Conservation (phyloP, 2,329 filamentous ascomycete species). For the Pseudogymnoascus sp. region DNA sequence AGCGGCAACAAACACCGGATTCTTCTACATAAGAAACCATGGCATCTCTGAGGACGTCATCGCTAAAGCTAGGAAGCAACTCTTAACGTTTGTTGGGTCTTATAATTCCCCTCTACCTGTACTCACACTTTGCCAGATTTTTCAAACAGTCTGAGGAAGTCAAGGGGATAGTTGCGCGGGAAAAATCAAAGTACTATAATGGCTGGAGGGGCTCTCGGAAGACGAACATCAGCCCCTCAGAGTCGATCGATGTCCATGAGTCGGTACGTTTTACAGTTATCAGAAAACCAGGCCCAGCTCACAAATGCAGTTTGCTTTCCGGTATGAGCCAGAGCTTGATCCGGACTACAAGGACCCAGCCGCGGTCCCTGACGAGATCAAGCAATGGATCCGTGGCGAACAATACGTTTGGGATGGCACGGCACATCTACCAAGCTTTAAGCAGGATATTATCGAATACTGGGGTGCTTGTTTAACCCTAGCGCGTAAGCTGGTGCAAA, state of each 20-base stretch:
- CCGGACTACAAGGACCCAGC: conserved; percentile 36
- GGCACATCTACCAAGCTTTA: conserved; percentile 41
- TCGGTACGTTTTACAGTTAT: conserved; percentile 30
- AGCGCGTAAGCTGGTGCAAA: conserved; percentile 42
- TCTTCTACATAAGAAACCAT: conserved; percentile 43
- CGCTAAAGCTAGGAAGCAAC: conserved; percentile 25
- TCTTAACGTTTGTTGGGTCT: conserved; percentile 17
- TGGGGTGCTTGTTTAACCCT: conserved; percentile 43
- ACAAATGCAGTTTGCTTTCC: conserved; percentile 32
- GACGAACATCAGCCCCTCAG: conserved; percentile 42
- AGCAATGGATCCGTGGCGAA: conserved; percentile 38
- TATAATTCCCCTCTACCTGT: background rate
- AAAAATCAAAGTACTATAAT: conserved; percentile 38
- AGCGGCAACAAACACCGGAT: conserved; percentile 38
- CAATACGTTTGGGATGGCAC: conserved; percentile 48
- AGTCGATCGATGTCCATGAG: conserved; percentile 45
- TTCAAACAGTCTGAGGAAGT: conserved; percentile 40
- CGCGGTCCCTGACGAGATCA: conserved; percentile 38
- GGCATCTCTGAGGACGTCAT: conserved; percentile 32
- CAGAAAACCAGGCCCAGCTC: background rate
- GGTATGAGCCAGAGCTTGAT: conserved; percentile 47
- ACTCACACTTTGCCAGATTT: conserved; percentile 32
- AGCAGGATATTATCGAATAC: conserved; percentile 39
- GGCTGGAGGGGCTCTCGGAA: conserved; percentile 38
- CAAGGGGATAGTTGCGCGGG: conserved; percentile 35